Conservation (phyloP, 495 filamentous ascomycete genomes). For the Hypoxylon crocopeplum region DNA sequence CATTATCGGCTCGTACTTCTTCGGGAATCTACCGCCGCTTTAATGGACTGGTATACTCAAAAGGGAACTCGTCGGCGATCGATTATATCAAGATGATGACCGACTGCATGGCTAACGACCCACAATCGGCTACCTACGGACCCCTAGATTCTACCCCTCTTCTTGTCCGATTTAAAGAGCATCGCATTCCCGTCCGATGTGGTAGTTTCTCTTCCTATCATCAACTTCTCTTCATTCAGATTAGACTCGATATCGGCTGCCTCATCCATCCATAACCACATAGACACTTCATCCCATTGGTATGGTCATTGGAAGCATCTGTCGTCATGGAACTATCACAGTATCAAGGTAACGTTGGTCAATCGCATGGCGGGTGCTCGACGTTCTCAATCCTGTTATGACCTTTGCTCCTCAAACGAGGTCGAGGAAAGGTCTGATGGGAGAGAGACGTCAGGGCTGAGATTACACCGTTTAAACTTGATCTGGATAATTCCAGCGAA, state of each 20-base stretch:
- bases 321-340: conserved; percentile 39
- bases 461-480: conserved; percentile 63
- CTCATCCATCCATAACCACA: too few relatives aligned
- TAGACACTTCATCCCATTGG: conserved; percentile 12
- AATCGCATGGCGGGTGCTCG: conserved; percentile 69
- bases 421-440: conserved; percentile 10
- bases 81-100: conserved; percentile 26
- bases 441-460: conserved; percentile 36
- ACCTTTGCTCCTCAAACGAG: neutral
- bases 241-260: neutral
- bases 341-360: conserved; percentile 43
- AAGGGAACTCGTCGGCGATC: conserved; percentile 6
- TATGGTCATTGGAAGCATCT: conserved; percentile 27
- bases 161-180: conserved; percentile 12
- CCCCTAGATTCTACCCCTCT: conserved; percentile 26
- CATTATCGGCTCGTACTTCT: too few relatives aligned
- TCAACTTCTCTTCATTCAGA: neutral
- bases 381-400: conserved; percentile 25
- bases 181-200: neutral
- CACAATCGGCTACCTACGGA: conserved; percentile 11
- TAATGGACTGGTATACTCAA: neutral
- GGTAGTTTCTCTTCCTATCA: neutral
- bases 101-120: conserved; percentile 22
- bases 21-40: neutral
- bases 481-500: conserved; percentile 87